Percentiles rank a stretch among this genome's conserved stretches.
These are phyloP conservation scores for Barnettozyma californica DNA, from an alignment of 805 yeast genomes.

Conservation along the genomic window DNA sequence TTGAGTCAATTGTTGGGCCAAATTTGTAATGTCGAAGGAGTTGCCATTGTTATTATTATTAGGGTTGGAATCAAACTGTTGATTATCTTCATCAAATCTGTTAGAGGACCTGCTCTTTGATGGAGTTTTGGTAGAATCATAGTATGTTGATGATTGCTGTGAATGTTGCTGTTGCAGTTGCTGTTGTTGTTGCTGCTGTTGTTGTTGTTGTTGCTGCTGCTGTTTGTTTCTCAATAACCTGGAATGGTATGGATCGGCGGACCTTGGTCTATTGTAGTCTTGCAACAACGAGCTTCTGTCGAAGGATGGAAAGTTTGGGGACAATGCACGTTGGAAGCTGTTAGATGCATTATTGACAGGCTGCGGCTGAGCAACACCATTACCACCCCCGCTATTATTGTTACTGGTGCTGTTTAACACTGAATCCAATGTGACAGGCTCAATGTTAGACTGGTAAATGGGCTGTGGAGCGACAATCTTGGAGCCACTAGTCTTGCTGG, in stretches of 20 bases:
- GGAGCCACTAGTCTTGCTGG: background rate
- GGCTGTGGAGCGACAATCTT: constrained; percentile 19
- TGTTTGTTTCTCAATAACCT: constrained; percentile 8
- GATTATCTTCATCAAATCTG: constrained; percentile 14
- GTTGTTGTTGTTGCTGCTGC: constrained; percentile 7
- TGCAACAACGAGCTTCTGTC: constrained; percentile 17
- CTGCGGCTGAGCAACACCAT: constrained; percentile 34
- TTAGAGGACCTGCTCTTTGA: constrained; percentile 21
- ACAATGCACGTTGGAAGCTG: constrained; percentile 28
- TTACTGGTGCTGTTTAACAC: constrained; percentile 27
- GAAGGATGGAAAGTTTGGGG: constrained; percentile 20
- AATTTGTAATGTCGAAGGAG: constrained; percentile 24
- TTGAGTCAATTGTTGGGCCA: constrained; percentile 25
- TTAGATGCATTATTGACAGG: constrained; percentile 28
- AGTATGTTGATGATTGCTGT: constrained; percentile 1
- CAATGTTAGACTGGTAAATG: constrained; percentile 25
- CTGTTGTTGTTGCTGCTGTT: constrained; percentile 2
- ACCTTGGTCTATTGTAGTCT: constrained; percentile 33
- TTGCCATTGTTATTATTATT: constrained; percentile 6
- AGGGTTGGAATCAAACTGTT: constrained; percentile 7
- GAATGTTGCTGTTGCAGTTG: constrained; percentile 5
- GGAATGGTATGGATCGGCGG: constrained; percentile 35
- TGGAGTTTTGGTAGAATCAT: constrained; percentile 10
- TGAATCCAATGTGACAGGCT: constrained; percentile 35
- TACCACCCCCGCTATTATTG: constrained; percentile 15